Evolutionary conservation across 2,329 filamentous ascomycete genomes (phyloP).

Genomic region (Chaetoscypha palmicola): DNA sequence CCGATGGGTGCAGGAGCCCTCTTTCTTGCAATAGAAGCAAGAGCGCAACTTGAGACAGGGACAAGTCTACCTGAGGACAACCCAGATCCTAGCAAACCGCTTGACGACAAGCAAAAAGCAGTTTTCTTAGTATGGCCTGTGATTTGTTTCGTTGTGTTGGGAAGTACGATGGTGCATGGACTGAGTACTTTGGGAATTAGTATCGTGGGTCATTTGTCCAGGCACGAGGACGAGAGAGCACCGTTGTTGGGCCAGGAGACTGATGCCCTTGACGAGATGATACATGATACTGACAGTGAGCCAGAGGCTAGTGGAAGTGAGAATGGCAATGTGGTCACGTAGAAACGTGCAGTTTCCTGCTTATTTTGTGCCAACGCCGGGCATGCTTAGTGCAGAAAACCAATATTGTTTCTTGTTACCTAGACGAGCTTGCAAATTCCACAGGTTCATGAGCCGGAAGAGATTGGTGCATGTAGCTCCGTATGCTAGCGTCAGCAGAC

Average conservation of each 20-base stretch:
- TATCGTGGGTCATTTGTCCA: constrained; percentile 39
- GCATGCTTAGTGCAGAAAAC: too few species aligned
- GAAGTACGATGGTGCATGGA: constrained; percentile 47
- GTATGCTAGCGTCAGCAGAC: too few species aligned
- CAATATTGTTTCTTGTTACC: too few species aligned
- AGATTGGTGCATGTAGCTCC: too few species aligned
- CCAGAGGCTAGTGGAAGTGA: too few species aligned
- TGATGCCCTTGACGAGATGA: constrained; percentile 43
- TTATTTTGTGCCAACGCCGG: too few species aligned
- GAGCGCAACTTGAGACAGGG: constrained; percentile 44
- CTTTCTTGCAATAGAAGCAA: constrained; percentile 49
- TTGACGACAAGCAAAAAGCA: constrained; percentile 32
- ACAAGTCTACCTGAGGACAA: constrained; percentile 38
- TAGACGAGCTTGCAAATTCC: too few species aligned
- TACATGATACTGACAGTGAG: constrained; percentile 34
- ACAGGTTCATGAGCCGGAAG: too few species aligned
- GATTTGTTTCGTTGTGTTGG: constrained; percentile 47
- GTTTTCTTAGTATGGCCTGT: constrained; percentile 46
- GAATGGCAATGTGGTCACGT: too few species aligned
- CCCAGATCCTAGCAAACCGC: constrained; percentile 28
- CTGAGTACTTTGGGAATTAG: constrained; percentile 45
- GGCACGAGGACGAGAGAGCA: constrained; percentile 40
- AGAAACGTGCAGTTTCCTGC: too few species aligned
- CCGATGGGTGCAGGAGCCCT: constrained; percentile 51
- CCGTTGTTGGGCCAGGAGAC: constrained; percentile 43